phyloP scores from a whole-genome alignment of 2,329 filamentous ascomycete genomes.

The Thelonectria blattea region DNA sequence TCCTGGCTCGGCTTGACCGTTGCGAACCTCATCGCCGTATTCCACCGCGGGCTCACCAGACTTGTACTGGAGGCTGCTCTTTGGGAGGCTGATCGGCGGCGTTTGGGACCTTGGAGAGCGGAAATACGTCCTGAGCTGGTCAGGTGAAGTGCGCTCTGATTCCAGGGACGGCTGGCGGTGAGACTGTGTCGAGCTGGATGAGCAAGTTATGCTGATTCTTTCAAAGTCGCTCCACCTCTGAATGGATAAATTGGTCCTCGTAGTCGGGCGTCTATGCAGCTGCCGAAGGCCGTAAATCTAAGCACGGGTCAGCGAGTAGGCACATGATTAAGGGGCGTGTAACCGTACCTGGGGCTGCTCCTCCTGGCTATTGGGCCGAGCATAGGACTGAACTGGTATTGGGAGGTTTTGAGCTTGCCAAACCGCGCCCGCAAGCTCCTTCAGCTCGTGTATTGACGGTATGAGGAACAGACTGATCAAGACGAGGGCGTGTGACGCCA shows the following conservation, averaged over 20 bases:
- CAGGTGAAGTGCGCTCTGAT: constrained; percentile 16
- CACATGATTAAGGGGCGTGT: constrained; percentile 37
- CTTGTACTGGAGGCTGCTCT: constrained; percentile 11
- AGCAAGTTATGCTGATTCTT: constrained; percentile 10
- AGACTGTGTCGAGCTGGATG: background rate
- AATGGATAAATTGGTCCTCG: constrained; percentile 25
- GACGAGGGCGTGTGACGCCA: constrained; percentile 69
- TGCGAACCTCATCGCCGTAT: background rate
- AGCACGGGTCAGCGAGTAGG: constrained; percentile 61
- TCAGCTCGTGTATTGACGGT: constrained; percentile 23
- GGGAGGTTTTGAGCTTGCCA: background rate
- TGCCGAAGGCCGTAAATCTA: constrained; percentile 39
- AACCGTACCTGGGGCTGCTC: constrained; percentile 28
- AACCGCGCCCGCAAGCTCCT: background rate
- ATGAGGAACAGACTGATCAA: constrained; percentile 29
- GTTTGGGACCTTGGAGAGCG: constrained; percentile 26
- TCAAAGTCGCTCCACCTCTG: constrained; percentile 4
- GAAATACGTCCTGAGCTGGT: constrained; percentile 30
- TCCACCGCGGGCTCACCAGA: constrained; percentile 3
- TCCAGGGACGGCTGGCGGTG: constrained; percentile 11
- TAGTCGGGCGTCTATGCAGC: constrained; percentile 36
- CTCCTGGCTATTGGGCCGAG: background rate
- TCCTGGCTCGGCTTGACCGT: constrained; percentile 5
- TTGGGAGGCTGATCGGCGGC: constrained; percentile 6
- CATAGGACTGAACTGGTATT: background rate